Base-by-base conservation (phyloP, 2,329 filamentous ascomycete genomes). In the Neoarthrinium moseri region DNA sequence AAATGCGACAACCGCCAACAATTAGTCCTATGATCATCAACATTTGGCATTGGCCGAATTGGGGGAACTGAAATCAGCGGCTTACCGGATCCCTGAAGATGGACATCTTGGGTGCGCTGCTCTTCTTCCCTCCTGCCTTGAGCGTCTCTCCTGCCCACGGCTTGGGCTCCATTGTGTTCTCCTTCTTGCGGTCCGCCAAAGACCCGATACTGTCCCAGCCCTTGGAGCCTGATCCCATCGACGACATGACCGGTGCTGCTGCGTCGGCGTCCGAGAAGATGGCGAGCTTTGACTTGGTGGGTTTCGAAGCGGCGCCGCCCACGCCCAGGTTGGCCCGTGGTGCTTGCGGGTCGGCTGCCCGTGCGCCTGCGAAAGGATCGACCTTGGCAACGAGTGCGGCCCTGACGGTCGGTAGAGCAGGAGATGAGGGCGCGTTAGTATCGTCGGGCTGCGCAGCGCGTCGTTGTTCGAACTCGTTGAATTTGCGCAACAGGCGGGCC, bases 1-100 rank as follows among this genome's bases (percentile, higher is more conserved):
- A 66, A 63, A 53, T 48, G 62, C 57, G 61, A 58, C 54, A 56
- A 59, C 53, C 56, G 61, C 66, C 60, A 81, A 66, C 63, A 77
- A 92, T 96, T 96, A 96, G 91, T 96, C 91, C 91, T 96, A 81
- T 81, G 77, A 80, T 84, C 77, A 91, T 94, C 89, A 94, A 94
- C 81, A 90, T 67, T 77, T 78, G 74, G 64, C 70, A 69, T 64
- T 68, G 65, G 66, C 60, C 65, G 60, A 58, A 54, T 58, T 51
- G 59, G 60, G 54, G 51, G 48, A 45, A 54, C 53, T 57, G 45
- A 56, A 54, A 52, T 57, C 47, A 53, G 57, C 46, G 64, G 78
- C 90, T 86, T 86, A 99, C 94, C 87, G 87, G 77, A 77, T 99
- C 94, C 76, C 89, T 92, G 75, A 96, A 99, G 36, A 99, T 81